A percentile compares a stretch with the other conserved stretches of the same genome.
phyloP scores from a whole-genome alignment of 805 yeast species.

The Saturnispora sanitii region DNA sequence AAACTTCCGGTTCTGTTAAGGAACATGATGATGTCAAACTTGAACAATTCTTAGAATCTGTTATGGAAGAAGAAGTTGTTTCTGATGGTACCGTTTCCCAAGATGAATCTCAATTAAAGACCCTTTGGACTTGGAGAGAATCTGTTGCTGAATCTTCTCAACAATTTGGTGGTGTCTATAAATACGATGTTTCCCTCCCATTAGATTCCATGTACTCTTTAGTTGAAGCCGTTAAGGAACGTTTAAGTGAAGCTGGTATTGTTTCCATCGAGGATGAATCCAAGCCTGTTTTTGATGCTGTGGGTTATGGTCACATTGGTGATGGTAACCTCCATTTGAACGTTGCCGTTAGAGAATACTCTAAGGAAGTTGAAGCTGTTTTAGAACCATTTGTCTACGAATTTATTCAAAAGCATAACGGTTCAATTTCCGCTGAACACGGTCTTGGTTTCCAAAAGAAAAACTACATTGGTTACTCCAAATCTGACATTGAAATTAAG shows the following conservation, averaged over 20 bases:
- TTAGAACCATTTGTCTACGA: slow-evolving; percentile 95
- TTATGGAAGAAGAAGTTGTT: slow-evolving; percentile 77
- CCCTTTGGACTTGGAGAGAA: slow-evolving; percentile 95
- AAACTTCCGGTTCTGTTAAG: slow-evolving; percentile 90
- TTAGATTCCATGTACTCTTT: slow-evolving; percentile 69
- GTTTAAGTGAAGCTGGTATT: slow-evolving; percentile 46
- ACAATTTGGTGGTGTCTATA: slow-evolving; percentile 87
- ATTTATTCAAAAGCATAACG: slow-evolving; percentile 63
- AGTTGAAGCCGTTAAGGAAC: slow-evolving; percentile 66
- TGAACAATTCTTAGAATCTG: slow-evolving; percentile 70
- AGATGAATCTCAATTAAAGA: slow-evolving; percentile 77
- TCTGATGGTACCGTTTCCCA: slow-evolving; percentile 95
- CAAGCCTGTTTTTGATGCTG: slow-evolving; percentile 74
- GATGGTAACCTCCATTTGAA: slow-evolving; percentile 95
- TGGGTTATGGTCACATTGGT: slow-evolving; percentile 98
- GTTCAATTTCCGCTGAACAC: slow-evolving; percentile 95
- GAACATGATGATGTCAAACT: slow-evolving; percentile 90
- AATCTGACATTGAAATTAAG: slow-evolving; percentile 57
- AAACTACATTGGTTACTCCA: slow-evolving; percentile 78
- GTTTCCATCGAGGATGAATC: slow-evolving; percentile 52
- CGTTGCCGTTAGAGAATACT: slow-evolving; percentile 80
- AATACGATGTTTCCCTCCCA: slow-evolving; percentile 93
- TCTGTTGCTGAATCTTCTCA: slow-evolving; percentile 83
- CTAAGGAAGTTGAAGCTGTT: slow-evolving; percentile 63
- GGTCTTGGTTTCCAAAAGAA: slow-evolving; percentile 97